A percentile compares a stretch with the other conserved stretches of the same genome.
Conservation (phyloP, 2,329 filamentous ascomycete species). For the Alternaria consortialis region DNA sequence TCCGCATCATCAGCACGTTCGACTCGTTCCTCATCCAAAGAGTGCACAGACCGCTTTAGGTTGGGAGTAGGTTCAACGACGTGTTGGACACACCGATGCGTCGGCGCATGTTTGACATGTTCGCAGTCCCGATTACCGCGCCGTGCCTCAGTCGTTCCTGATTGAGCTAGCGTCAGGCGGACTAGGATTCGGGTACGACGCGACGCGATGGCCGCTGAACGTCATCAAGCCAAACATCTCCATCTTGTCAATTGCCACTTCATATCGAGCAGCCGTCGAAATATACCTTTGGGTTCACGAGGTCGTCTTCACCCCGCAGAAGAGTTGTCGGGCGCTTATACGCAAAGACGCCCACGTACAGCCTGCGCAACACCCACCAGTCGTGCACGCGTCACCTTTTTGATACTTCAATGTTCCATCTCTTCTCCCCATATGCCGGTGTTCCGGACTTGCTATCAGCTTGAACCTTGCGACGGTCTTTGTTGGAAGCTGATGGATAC, state of each 20-base stretch:
- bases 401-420: neutral
- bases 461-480: neutral
- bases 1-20: conserved; percentile 9
- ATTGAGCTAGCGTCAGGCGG: neutral
- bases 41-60: neutral
- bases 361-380: neutral
- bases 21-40: conserved; percentile 11
- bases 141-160: neutral
- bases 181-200: neutral
- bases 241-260: neutral
- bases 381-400: neutral
- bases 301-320: neutral
- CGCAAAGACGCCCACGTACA: neutral
- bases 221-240: neutral
- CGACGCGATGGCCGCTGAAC: neutral
- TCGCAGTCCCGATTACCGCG: neutral
- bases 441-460: neutral
- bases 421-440: neutral
- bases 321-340: neutral
- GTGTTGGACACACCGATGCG: neutral
- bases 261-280: neutral
- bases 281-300: neutral
- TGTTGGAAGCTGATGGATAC: neutral
- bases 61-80: neutral
- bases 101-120: neutral